These are phyloP conservation scores for Adansonia rubrostipa DNA, from an alignment of 441 rosid genomes.

Conservation along the genomic window DNA sequence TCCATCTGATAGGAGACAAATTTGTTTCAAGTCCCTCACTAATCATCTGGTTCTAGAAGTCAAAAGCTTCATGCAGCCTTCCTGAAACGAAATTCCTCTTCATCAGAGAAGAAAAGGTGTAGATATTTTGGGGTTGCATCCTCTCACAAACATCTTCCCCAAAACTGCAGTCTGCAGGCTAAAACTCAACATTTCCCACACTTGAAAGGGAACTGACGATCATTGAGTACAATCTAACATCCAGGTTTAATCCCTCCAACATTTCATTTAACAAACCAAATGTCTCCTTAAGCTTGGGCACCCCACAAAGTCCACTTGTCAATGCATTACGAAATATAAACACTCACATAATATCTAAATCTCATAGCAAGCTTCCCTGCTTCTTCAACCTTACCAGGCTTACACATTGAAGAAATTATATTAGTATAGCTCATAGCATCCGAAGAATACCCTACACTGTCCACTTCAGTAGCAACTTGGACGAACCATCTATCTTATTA, in stretches of 20 bases:
- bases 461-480: constrained; percentile 80
- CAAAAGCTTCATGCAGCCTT: constrained; percentile 56
- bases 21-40: constrained; percentile 54
- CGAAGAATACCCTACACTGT: constrained; percentile 63
- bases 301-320: constrained; percentile 65
- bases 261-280: constrained; percentile 57
- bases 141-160: constrained; percentile 68
- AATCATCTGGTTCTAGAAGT: constrained; percentile 62
- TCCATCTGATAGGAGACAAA: constrained; percentile 63
- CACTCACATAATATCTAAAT: constrained; percentile 56
- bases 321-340: constrained; percentile 61
- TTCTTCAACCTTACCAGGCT: constrained; percentile 66
- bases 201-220: constrained; percentile 60
- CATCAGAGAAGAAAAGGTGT: constrained; percentile 68
- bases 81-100: constrained; percentile 69
- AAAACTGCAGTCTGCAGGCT: constrained; percentile 55
- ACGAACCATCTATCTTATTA: constrained; percentile 68
- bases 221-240: constrained; percentile 75
- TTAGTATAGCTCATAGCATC: constrained; percentile 85
- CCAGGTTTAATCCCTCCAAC: constrained; percentile 58
- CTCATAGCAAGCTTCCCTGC: constrained; percentile 61
- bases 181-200: constrained; percentile 50
- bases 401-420: constrained; percentile 76
- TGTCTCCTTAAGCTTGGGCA: constrained; percentile 50
- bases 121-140: constrained; percentile 64